Conservation (phyloP, 2,329 filamentous ascomycete species). For the Apiospora hydei region DNA sequence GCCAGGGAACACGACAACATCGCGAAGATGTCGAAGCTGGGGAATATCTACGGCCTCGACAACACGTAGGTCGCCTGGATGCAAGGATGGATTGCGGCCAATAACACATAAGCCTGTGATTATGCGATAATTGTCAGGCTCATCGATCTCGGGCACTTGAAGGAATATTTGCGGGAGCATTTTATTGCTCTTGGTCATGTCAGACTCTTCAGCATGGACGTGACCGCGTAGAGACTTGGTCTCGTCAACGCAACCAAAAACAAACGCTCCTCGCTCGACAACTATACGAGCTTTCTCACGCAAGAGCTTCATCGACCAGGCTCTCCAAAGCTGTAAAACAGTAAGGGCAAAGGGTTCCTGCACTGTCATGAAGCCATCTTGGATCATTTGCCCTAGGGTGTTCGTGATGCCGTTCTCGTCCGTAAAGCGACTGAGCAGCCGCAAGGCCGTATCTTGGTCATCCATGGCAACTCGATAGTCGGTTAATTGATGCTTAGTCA, state of each 20-base stretch:
- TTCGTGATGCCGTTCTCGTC: slow-evolving; percentile 87
- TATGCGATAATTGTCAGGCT: slow-evolving; percentile 64
- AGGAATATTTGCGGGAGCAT: slow-evolving; percentile 87
- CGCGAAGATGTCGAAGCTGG: slow-evolving; percentile 75
- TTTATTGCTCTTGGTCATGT: slow-evolving; percentile 51
- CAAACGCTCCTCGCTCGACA: slow-evolving; percentile 82
- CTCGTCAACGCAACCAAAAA: slow-evolving; percentile 90
- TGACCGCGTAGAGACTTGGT: slow-evolving; percentile 78
- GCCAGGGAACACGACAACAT: slow-evolving; percentile 88
- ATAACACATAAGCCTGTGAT: slow-evolving; percentile 82
- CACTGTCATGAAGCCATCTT: slow-evolving; percentile 77
- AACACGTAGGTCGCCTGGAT: slow-evolving; percentile 89
- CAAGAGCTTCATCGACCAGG: slow-evolving; percentile 87
- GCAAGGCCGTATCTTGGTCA: slow-evolving; percentile 68
- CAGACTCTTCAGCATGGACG: slow-evolving; percentile 53
- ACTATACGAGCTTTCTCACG: slow-evolving; percentile 92
- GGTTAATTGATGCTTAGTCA: slow-evolving; percentile 72
- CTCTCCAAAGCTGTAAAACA: slow-evolving; percentile 81
- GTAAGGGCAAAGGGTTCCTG: slow-evolving; percentile 84
- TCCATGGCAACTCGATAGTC: slow-evolving; percentile 75
- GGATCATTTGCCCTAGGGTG: slow-evolving; percentile 76
- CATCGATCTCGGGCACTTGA: slow-evolving; percentile 71
- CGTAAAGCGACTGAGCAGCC: slow-evolving; percentile 75
- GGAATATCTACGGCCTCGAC: slow-evolving; percentile 82
- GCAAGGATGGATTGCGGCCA: slow-evolving; percentile 90